phyloP scores from a whole-genome alignment of 192 early-diverging fungal genomes.

The Irineochytrium annulatum region DNA sequence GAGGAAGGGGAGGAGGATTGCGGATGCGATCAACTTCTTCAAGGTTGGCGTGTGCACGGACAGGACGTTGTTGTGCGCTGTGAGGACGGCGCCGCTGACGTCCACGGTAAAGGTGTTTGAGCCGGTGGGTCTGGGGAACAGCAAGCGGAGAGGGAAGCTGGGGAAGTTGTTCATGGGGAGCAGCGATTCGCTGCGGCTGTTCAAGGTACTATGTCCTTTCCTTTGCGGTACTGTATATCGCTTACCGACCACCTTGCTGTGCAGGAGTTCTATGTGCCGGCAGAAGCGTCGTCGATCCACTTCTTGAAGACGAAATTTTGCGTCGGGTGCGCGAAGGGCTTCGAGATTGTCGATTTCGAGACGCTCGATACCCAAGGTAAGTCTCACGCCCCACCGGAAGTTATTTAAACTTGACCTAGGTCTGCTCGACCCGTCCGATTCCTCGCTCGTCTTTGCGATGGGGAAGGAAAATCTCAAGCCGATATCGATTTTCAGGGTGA shows the following conservation, averaged over 20 bases:
- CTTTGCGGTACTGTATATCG: conserved; percentile 8
- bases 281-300: conserved; percentile 81
- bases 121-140: conserved; percentile 47
- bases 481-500: conserved; percentile 76
- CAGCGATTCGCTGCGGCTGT: conserved; percentile 47
- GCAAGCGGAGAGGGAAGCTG: conserved; percentile 40
- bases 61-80: conserved; percentile 61
- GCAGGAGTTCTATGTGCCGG: conserved; percentile 89
- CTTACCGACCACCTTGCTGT: neutral
- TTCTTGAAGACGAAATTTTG: conserved; percentile 80
- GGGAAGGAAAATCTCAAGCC: conserved; percentile 75
- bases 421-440: conserved; percentile 80
- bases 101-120: conserved; percentile 77
- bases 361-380: conserved; percentile 74
- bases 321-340: conserved; percentile 87
- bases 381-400: neutral
- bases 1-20: conserved; percentile 47
- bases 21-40: conserved; percentile 66
- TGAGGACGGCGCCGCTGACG: conserved; percentile 67
- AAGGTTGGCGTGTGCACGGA: conserved; percentile 60
- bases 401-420: conserved; percentile 30
- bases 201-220: conserved; percentile 42
- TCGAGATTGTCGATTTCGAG: conserved; percentile 87
- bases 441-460: conserved; percentile 70
- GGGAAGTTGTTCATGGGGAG: conserved; percentile 54